Percentiles rank a stretch among this genome's conserved stretches.
phyloP scores from a whole-genome alignment of 441 rosid genomes.

The Geranium incanum region DNA sequence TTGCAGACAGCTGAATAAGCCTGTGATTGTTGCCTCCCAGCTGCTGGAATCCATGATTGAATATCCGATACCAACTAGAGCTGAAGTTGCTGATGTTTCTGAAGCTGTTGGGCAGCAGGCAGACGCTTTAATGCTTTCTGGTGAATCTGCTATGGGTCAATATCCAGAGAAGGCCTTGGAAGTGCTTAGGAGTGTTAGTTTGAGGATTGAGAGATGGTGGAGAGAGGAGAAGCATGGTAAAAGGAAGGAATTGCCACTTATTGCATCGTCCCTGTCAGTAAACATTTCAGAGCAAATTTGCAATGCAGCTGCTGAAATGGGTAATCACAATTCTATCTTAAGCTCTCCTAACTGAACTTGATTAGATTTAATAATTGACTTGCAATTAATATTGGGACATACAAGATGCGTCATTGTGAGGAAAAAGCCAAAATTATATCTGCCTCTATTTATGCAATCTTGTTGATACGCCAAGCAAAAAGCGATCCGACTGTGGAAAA shows the following conservation, averaged over 20 bases:
- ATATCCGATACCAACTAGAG: conserved; percentile 97
- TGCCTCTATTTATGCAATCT: background rate
- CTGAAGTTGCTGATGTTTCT: conserved; percentile 99
- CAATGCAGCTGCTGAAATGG: conserved; percentile 94
- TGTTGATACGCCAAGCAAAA: background rate
- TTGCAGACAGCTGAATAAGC: conserved; percentile 84
- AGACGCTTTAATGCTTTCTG: conserved; percentile 97
- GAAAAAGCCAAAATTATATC: background rate
- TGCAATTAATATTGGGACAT: background rate
- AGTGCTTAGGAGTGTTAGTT: conserved; percentile 79
- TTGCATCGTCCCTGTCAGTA: conserved; percentile 64
- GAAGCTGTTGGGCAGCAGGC: conserved; percentile 95
- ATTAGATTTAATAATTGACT: background rate
- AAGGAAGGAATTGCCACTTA: conserved; percentile 55
- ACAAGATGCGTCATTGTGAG: background rate
- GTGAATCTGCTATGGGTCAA: conserved; percentile 99
- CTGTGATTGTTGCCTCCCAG: conserved; percentile 93
- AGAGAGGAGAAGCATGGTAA: conserved; percentile 86
- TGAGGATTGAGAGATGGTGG: conserved; percentile 97
- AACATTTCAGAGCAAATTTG: conserved; percentile 87
- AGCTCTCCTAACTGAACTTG: conserved; percentile 1
- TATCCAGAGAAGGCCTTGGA: conserved; percentile 84
- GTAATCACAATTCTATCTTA: conserved; percentile 32
- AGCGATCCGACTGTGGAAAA: background rate
- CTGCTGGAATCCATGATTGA: conserved; percentile 96